phyloP scores from a whole-genome alignment of 2,329 filamentous ascomycete species.

The Mariannaea sp. region DNA sequence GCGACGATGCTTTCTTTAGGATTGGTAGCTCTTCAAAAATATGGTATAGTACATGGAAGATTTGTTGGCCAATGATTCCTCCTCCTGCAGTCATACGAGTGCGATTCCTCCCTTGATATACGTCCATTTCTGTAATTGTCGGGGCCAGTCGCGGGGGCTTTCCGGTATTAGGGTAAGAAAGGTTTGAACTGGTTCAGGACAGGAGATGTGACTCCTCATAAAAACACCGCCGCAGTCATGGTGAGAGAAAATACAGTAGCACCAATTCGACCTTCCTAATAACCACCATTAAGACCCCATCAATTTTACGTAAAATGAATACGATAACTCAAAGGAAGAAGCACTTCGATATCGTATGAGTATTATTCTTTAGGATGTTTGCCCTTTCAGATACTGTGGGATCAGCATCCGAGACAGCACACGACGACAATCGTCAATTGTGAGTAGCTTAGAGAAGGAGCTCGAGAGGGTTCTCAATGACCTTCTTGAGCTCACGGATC shows the following conservation, averaged over 20 bases:
- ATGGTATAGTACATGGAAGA: constrained; percentile 23
- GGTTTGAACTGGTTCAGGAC: constrained; percentile 20
- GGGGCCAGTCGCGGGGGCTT: constrained; percentile 22
- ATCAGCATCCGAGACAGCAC: constrained; percentile 8
- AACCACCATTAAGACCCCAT: constrained; percentile 24
- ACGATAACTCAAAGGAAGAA: constrained; percentile 19
- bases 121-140: constrained; percentile 7
- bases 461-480: constrained; percentile 95
- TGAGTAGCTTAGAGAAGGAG: constrained; percentile 73
- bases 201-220: constrained; percentile 17
- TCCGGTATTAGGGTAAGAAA: constrained; percentile 6
- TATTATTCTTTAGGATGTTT: constrained; percentile 23
- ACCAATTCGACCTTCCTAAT: constrained; percentile 21
- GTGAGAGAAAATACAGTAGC: constrained; percentile 14
- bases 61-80: constrained; percentile 15
- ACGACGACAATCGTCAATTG: constrained; percentile 13
- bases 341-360: constrained; percentile 23
- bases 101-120: constrained; percentile 17
- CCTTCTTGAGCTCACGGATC: constrained; percentile 96
- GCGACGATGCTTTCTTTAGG: constrained; percentile 21
- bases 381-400: not conserved
- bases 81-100: constrained; percentile 12
- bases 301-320: constrained; percentile 24
- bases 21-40: constrained; percentile 17
- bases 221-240: constrained; percentile 11